These are phyloP conservation scores for Kodamaea anthophila DNA, from an alignment of 1,139 yeast genomes.

Conservation along the genomic window DNA sequence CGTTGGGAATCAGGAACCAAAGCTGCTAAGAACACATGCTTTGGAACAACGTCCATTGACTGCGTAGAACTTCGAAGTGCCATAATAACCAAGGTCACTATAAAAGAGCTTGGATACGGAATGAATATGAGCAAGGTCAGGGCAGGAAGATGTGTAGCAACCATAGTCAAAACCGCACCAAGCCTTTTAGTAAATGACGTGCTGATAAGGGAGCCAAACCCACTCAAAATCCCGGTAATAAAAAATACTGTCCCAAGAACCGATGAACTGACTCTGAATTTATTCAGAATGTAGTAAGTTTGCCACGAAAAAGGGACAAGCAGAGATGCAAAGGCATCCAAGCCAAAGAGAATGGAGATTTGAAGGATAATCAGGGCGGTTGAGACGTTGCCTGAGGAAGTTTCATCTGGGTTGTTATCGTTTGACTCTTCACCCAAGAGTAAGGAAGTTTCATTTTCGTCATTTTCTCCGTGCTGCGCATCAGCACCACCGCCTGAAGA, in stretches of 20 bases:
- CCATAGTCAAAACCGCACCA: slow-evolving; percentile 43
- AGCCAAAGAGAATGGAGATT: slow-evolving; percentile 31
- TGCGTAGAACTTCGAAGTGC: slow-evolving; percentile 32
- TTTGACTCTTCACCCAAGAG: too few relatives aligned
- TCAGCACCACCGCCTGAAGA: too few relatives aligned
- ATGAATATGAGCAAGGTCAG: slow-evolving; percentile 32
- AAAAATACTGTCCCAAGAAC: slow-evolving; percentile 36
- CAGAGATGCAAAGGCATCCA: slow-evolving; percentile 42
- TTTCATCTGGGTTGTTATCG: slow-evolving; percentile 1
- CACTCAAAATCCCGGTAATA: slow-evolving; percentile 33
- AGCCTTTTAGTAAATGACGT: slow-evolving; percentile 37
- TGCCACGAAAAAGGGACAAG: slow-evolving; percentile 42
- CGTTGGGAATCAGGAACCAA: slow-evolving; percentile 30
- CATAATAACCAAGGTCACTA: slow-evolving; percentile 25
- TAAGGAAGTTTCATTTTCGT: slow-evolving; percentile 1
- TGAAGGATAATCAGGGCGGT: slow-evolving; percentile 22
- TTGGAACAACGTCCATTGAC: slow-evolving; percentile 42
- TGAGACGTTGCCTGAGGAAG: neutral
- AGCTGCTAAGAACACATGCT: slow-evolving; percentile 37
- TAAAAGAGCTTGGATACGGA: slow-evolving; percentile 30
- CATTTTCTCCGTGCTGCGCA: neutral
- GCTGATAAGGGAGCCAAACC: slow-evolving; percentile 36
- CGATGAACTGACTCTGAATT: slow-evolving; percentile 28
- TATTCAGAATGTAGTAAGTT: slow-evolving; percentile 33
- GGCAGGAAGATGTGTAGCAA: slow-evolving; percentile 39